A percentile compares a stretch with the other conserved stretches of the same genome.
Evolutionary conservation across 192 early-diverging fungal species (phyloP).

Genomic region (Coemansia sp.): DNA sequence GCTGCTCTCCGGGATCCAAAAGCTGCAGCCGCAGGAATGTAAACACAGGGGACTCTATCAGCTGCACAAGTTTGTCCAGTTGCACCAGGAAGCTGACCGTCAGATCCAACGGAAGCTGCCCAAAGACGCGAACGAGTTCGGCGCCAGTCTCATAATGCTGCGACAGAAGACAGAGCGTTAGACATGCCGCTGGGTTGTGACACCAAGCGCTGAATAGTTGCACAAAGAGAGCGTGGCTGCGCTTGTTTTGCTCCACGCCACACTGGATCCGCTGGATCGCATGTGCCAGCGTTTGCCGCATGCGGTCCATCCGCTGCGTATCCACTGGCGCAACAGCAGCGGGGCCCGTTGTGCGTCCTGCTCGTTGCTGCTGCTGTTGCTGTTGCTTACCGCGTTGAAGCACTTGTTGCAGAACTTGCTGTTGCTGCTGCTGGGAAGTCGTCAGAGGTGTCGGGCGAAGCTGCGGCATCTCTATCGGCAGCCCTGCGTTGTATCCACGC

Average conservation of each 20-base stretch:
- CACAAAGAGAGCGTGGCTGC: conserved; percentile 80
- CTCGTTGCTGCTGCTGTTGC: conserved; percentile 6
- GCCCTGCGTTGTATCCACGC: conserved; percentile 67
- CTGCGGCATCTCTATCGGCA: conserved; percentile 35
- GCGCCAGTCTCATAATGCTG: conserved; percentile 94
- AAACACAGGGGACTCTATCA: conserved; percentile 97
- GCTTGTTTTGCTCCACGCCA: conserved; percentile 24
- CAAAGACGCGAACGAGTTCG: conserved; percentile 78
- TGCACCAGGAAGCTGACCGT: conserved; percentile 94
- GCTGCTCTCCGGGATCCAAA: conserved; percentile 85
- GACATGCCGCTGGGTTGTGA: conserved; percentile 91
- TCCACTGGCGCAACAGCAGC: neutral
- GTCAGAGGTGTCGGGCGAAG: neutral
- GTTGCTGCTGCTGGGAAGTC: conserved; percentile 1
- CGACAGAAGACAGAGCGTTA: conserved; percentile 93
- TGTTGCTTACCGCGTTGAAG: conserved; percentile 3
- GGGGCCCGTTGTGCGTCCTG: neutral
- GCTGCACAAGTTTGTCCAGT: conserved; percentile 96
- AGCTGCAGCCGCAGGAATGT: conserved; percentile 92
- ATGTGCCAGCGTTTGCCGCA: conserved; percentile 13
- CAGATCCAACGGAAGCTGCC: conserved; percentile 78
- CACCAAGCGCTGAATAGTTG: conserved; percentile 93
- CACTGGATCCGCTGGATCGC: conserved; percentile 27
- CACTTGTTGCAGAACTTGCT: conserved; percentile 7
- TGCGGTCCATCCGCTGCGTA: conserved; percentile 9